Conservation (phyloP, 805 yeast species). For the Nakazawaea ishiwadae region DNA sequence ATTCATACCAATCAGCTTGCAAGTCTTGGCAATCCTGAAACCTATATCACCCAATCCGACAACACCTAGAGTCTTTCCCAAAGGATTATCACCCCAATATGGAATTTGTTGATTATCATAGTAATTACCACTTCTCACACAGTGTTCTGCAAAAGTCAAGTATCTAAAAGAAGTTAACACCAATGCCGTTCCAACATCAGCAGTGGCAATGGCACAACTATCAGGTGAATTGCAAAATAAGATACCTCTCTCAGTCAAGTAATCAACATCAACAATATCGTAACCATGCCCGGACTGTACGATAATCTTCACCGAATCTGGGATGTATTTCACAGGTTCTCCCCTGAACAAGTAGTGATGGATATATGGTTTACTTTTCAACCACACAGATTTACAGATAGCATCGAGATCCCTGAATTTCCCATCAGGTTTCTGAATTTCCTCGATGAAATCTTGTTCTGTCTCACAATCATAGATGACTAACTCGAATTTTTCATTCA, state of each 20-base stretch:
- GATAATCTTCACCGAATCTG: constrained; percentile 30
- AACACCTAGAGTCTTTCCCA: constrained; percentile 39
- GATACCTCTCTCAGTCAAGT: constrained; percentile 26
- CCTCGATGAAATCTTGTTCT: constrained; percentile 30
- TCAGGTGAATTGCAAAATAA: constrained; percentile 35
- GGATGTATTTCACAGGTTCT: constrained; percentile 27
- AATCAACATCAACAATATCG: constrained; percentile 33
- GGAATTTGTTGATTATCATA: constrained; percentile 27
- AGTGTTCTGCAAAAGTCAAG: constrained; percentile 31
- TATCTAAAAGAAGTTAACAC: constrained; percentile 31
- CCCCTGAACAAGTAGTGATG: constrained; percentile 29
- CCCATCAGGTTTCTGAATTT: constrained; percentile 30
- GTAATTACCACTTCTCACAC: constrained; percentile 29
- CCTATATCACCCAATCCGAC: constrained; percentile 48
- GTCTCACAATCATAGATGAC: constrained; percentile 30
- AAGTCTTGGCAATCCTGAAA: constrained; percentile 33
- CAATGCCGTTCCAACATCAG: constrained; percentile 31
- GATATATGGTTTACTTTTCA: constrained; percentile 33
- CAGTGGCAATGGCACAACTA: constrained; percentile 34
- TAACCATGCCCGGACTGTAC: constrained; percentile 37
- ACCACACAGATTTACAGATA: constrained; percentile 33
- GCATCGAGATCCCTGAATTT: constrained; percentile 30
- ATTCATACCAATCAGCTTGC: constrained; percentile 39
- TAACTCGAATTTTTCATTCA: constrained; percentile 32
- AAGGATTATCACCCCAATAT: constrained; percentile 33